Evolutionary conservation across 345 rosid genomes (phyloP).

Genomic region (Camelina laxa): DNA sequence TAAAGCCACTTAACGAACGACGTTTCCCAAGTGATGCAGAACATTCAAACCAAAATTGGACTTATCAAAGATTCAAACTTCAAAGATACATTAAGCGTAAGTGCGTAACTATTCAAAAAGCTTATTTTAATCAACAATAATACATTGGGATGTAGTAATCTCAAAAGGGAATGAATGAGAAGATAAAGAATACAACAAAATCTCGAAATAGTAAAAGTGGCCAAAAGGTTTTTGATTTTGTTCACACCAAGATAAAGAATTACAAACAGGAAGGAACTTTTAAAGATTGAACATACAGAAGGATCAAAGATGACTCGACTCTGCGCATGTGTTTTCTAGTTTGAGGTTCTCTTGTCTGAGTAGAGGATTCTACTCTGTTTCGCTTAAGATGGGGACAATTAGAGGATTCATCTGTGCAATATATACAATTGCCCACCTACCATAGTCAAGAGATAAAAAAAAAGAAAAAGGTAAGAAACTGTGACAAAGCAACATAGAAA

Average conservation of each 20-base stretch:
- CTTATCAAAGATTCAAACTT: background rate
- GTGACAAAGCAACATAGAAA: constrained; percentile 9
- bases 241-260: constrained; percentile 37
- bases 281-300: constrained; percentile 42
- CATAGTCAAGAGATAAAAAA: constrained; percentile 28
- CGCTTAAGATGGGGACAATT: constrained; percentile 88
- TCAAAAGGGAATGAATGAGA: constrained; percentile 28
- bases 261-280: constrained; percentile 44
- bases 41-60: background rate
- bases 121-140: constrained; percentile 45
- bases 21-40: constrained; percentile 4
- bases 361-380: constrained; percentile 63
- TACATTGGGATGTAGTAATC: constrained; percentile 41
- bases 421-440: constrained; percentile 98
- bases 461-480: constrained; percentile 15
- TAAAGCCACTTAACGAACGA: constrained; percentile 11
- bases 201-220: constrained; percentile 31
- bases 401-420: constrained; percentile 98
- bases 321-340: constrained; percentile 37
- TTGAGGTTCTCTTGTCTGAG: constrained; percentile 26
- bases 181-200: constrained; percentile 25
- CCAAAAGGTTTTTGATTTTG: constrained; percentile 22
- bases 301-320: constrained; percentile 27
- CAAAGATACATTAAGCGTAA: too few species aligned
- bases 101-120: background rate